Base-by-base conservation (phyloP, 2,329 filamentous ascomycete genomes). In the Cladobotryum mycophilum region DNA sequence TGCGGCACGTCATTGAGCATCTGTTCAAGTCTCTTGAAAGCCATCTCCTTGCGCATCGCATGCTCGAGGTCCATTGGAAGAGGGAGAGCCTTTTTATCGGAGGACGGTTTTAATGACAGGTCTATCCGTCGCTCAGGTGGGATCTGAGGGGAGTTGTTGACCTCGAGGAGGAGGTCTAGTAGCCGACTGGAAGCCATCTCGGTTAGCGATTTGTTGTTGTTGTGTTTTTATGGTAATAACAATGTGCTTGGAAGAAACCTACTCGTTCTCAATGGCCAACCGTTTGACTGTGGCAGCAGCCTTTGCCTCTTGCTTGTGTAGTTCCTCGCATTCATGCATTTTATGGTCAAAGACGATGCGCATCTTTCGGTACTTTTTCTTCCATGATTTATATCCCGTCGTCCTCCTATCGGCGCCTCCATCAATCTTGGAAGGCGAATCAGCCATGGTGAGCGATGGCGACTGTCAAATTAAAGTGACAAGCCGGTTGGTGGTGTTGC, bases 321-420 rank as follows among this genome's bases (percentile, higher is more conserved):
- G 77, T 49, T 84, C 80, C 69, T 95, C 93, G 66, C 89, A 88
- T 57, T 89, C 82, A 51, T 85, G 80, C 80, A 91, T 88, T 62
- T 82, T 82, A 46, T 83, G 76, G 60, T 93, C 87, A 64, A 93
- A 95, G 25, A 78, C 75, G 65, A 86, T 78, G 70, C 86, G 85
- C 83, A 93, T 88, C 78, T 95, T 95, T 61, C 87, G 86, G 69
- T 95, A 99, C 76, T 99, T 99, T 73, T 96, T 95, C 79, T 88
- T 89, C 76, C 79, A 86, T 41, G 82, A 86, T 63, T 81, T 85
- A 67, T 85, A 82, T 73, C 78, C 61, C 70, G 74, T 67, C 72
- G 60, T 63, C 58, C 60, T 65, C 44, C 62, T 61, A 45, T 78
- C 50, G 66, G 63, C 60, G 76, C 73, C 52, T 41, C 74, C 72